These are phyloP conservation scores for Hortaea werneckii DNA, from an alignment of 2,329 filamentous ascomycete species.

Conservation along the genomic window DNA sequence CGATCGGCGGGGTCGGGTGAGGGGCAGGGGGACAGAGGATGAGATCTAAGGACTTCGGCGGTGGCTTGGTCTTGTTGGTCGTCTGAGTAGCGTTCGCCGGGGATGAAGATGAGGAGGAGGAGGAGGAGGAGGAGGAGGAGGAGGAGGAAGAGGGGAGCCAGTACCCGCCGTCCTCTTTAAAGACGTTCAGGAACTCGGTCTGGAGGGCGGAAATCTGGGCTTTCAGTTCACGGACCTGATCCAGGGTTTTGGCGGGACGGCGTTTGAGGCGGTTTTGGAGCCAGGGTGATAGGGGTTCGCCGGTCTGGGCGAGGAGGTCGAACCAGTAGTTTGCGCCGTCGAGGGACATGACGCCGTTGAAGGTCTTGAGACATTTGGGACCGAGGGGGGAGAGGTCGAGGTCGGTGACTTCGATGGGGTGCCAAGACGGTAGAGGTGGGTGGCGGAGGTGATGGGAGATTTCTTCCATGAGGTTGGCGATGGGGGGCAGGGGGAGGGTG, in stretches of 20 bases:
- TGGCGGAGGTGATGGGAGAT: conserved; percentile 31
- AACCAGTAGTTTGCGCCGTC: conserved; percentile 49
- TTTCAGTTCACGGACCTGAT: conserved; percentile 43
- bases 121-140: no score
- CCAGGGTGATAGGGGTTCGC: conserved; percentile 52
- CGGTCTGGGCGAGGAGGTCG: conserved; percentile 44
- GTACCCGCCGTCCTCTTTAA: conserved; percentile 36
- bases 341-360: conserved; percentile 48
- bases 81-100: no score
- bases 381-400: conserved; percentile 45
- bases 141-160: conserved; percentile 17
- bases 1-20: conserved; percentile 52
- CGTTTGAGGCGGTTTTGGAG: conserved; percentile 43
- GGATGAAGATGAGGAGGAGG: no score
- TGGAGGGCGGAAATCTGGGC: conserved; percentile 43
- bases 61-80: conserved; percentile 3
- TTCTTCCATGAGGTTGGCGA: conserved; percentile 37
- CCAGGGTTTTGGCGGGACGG: conserved; percentile 37
- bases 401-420: conserved; percentile 47
- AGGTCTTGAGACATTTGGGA: conserved; percentile 45
- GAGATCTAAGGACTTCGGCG: conserved; percentile 39
- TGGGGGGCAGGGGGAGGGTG: conserved; percentile 42
- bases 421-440: conserved; percentile 12
- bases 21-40: conserved; percentile 55
- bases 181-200: conserved; percentile 47